These are phyloP conservation scores for Candida schatavii DNA, from an alignment of 805 yeast species.

Conservation along the genomic window DNA sequence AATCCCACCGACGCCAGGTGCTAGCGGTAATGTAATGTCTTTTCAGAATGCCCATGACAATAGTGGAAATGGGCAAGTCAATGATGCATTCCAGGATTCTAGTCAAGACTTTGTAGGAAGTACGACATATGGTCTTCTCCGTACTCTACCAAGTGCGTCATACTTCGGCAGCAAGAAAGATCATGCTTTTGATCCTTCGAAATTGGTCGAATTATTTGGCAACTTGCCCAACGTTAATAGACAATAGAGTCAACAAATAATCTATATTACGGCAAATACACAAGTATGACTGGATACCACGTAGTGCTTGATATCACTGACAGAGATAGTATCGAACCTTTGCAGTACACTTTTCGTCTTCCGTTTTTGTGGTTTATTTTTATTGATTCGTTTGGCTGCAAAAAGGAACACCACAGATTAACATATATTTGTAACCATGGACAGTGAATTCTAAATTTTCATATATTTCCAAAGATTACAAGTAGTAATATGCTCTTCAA, in stretches of 20 bases:
- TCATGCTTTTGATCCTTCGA: constrained; percentile 52
- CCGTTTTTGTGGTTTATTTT: too few relatives aligned
- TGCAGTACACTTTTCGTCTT: too few relatives aligned
- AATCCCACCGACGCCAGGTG: neutral
- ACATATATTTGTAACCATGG: too few relatives aligned
- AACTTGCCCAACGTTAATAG: constrained; percentile 29
- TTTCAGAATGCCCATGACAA: neutral
- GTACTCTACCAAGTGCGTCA: constrained; percentile 59
- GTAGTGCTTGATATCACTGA: too few relatives aligned
- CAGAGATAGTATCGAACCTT: too few relatives aligned
- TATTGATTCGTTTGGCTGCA: too few relatives aligned
- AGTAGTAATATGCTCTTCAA: too few relatives aligned
- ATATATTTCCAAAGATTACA: too few relatives aligned
- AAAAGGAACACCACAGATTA: too few relatives aligned
- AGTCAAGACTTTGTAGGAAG: constrained; percentile 30
- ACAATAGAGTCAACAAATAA: neutral
- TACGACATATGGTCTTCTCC: constrained; percentile 42
- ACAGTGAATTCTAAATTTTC: too few relatives aligned
- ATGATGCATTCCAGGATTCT: constrained; percentile 4
- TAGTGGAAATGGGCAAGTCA: constrained; percentile 1
- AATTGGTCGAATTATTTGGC: constrained; percentile 44
- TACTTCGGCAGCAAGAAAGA: constrained; percentile 48
- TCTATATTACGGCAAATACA: neutral
- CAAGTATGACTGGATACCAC: too few relatives aligned
- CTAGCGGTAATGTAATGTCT: constrained; percentile 1